Base-by-base conservation (phyloP, 2,329 filamentous ascomycete genomes). In the Talaromyces sp. region DNA sequence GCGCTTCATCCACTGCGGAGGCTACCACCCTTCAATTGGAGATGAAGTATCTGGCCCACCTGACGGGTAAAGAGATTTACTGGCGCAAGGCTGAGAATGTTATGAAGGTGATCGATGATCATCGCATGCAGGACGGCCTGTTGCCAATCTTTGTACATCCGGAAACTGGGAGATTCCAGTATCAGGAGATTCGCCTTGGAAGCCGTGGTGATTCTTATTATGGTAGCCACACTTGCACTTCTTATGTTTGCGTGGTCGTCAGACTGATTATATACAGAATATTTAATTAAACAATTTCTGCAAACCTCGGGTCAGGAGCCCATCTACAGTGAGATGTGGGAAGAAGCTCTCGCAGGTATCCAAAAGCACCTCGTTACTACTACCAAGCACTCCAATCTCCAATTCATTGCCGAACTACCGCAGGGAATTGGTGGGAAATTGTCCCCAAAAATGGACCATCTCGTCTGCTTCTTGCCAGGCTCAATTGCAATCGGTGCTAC, bases 131-230 rank as follows among this genome's bases (percentile, higher is more conserved):
- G 71, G 93, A 93, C 70, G 93, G 93, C 0, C 84, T 99, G 19
- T 82, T 98, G 4, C 95, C 93, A 32, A 98, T 97, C 69, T 97
- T 89, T 76, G 88, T 99, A 66, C 87, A 91, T 71, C 86, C 95
- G 3, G 84, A 86, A 29, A 86, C 81, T 14, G 95, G 93, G 59
- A 79, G 85, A 58, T 98, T 98, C 76, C 84, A 86, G 57, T 91
- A 91, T 21, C 77, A 86, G 24, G 96, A 96, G 70, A 93, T 99
- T 69, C 89, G 93, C 19, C 83, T 98, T 19, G 95, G 95, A 43
- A 97, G 91, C 73, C 86, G 95, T 63, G 95, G 93, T 52, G 95
- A 98, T 78, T 97, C 92, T 53, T 99, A 98, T 78, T 99, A 99
- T 77, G 29, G 29, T 29, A 29, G 10, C 38, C 29, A 29, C 29